These are phyloP conservation scores for Paxillus involutus DNA, from an alignment of 768 basidiomycete species.

Conservation along the genomic window DNA sequence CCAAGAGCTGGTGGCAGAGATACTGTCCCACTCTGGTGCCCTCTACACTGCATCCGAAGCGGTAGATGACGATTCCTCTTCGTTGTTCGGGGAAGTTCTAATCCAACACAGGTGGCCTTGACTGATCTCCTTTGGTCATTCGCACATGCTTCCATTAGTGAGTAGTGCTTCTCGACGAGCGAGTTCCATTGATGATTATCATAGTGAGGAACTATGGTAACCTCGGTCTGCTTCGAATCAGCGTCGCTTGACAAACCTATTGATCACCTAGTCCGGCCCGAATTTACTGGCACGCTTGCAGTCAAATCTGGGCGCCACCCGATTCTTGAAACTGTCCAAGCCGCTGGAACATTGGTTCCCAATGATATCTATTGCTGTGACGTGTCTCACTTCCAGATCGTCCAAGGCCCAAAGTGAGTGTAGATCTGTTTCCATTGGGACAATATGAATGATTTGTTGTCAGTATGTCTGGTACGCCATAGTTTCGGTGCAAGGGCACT, in stretches of 20 bases:
- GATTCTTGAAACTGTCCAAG: constrained; percentile 72
- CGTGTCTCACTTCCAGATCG: constrained; percentile 83
- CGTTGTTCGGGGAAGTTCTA: not conserved
- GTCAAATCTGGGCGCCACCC: constrained; percentile 91
- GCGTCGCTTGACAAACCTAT: not conserved
- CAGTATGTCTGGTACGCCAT: constrained; percentile 58
- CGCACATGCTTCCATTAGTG: constrained; percentile 79
- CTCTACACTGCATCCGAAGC: constrained; percentile 93
- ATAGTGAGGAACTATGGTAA: constrained; percentile 54
- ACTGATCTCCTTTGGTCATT: constrained; percentile 92
- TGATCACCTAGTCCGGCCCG: constrained; percentile 68
- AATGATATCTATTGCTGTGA: constrained; percentile 92
- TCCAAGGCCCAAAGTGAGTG: constrained; percentile 87
- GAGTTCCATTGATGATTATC: not conserved
- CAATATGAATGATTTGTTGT: not conserved
- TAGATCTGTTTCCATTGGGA: not conserved
- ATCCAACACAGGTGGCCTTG: constrained; percentile 63
- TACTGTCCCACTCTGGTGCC: constrained; percentile 71
- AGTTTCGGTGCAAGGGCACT: not conserved
- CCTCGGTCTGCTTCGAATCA: not conserved
- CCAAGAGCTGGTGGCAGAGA: constrained; percentile 68
- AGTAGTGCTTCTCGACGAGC: constrained; percentile 21
- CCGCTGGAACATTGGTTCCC: constrained; percentile 69
- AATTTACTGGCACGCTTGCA: constrained; percentile 87
- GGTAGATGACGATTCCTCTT: constrained; percentile 33